Base-by-base conservation (phyloP, 352 stramenopile genomes). In the Phytophthora niederhauseri region DNA sequence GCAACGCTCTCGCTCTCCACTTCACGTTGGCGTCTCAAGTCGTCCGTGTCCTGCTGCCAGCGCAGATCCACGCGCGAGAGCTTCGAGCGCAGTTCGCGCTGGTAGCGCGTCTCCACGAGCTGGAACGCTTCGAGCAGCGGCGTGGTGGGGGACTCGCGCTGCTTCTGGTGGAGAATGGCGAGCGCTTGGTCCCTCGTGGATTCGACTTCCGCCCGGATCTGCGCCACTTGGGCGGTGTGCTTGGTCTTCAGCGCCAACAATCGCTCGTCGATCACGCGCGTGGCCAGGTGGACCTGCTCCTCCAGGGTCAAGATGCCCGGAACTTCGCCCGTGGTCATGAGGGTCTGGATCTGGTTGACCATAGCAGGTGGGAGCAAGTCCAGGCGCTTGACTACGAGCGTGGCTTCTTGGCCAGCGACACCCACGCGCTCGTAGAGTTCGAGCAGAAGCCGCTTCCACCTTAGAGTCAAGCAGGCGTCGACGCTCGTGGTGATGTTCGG, bases 1-100 rank as follows among this genome's bases (percentile, higher is more conserved):
- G 81, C 87, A 7, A 91, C 74, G 28, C 78, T 91, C 65, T 93
- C 84, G 11, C 76, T 93, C 55, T 93, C 84, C 5, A 93, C 84
- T 68, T 93, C 82, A 12, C 81, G 79, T 41, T 70, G 68, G 4
- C 84, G 75, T 19, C 79, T 43, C 43, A 86, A 80, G 48, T 93
- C 84, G 19, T 93, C 84, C 6, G 64, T 70, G 28, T 93, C 81
- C 22, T 93, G 84, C 30, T 93, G 81, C 61, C 83, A 79, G 5
- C 80, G 78, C 0, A 93, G 68, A 61, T 90, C 72, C 4, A 68
- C 64, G 22, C 88, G 76, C 0, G 68, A 64, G 4, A 90, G 57
- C 20, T 66, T 87, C 20, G 57, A 83, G 31, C 48, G 78, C 55
- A 66, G 61, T 63, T 49, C 70, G n/a, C 70, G 61, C 14, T 76